Evolutionary conservation across 139 green algal genomes (phyloP), one percentile per base, ranked within the genome.

Genomic region (Chlamydomonas sphaeroides): DNA sequence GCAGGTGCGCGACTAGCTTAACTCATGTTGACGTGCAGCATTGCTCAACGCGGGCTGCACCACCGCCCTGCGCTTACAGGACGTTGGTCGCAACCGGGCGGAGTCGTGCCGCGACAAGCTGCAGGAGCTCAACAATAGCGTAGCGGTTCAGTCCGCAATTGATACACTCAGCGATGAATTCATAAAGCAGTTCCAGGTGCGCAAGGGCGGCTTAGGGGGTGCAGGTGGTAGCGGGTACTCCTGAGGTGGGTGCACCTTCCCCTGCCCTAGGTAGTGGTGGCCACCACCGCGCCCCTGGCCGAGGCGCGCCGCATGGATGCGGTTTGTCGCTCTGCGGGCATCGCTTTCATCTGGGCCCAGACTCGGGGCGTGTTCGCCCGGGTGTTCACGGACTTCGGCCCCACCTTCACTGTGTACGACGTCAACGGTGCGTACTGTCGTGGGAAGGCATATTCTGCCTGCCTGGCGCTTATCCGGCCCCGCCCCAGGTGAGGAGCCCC

Each of bases 361-460:
- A 93, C 93, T 14, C 87, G 88, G 17, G 97, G 97, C 56, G 95
- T 99, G 28, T 99, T 99, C 89, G 95, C 92, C 45, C 88, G 76
- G 57, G 92, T 99, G 3, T 99, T 99, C 88, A 95, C 89, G 74
- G 97, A 99, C 92, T 99, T 99, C 89, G 97, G 97, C 0, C 86
- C 91, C 2, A 39, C 66, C 7, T 99, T 99, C 81, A 90, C 85
- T 18, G 95, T 99, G 1, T 84, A 91, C 33, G 97, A 99, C 70
- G 81, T 93, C 0, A 93, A 99, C 84, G 97, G 97, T 93, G 89
- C 80, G 93, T n/a, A n/a, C n/a, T n/a, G n/a, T n/a, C n/a, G n/a
- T n/a, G n/a, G n/a, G n/a, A n/a, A n/a, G n/a, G n/a, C n/a, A n/a
- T n/a, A n/a, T n/a, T n/a, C n/a, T n/a, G n/a, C n/a, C n/a, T n/a